Base-by-base conservation (phyloP, 768 basidiomycete species). In the Suillus placidus region DNA sequence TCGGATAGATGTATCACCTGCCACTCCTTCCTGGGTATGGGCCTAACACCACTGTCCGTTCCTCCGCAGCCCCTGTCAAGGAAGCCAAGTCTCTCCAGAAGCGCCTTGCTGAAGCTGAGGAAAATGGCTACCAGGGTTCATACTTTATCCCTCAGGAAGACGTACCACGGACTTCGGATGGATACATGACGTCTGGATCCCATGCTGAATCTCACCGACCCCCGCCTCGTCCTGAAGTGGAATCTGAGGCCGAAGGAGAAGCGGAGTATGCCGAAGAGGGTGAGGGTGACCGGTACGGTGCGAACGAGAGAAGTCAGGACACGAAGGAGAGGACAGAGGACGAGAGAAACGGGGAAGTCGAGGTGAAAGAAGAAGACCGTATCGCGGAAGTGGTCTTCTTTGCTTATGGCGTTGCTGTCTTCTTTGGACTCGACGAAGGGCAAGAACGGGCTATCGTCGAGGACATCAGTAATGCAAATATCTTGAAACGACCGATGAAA, bases 11-110 rank as follows among this genome's bases (percentile, higher is more conserved):
- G 81, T 97, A 98, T 73, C 92, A 94, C 74, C 83, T 97, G 0
- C 96, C 96, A 2, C 82, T 98, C 4, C 83, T 97, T 18, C 94
- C 96, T 9, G 96, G 96, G 0, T 98, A 98, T 71, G 91, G 91
- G 0, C 91, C 92, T 1, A 86, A 88, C 49, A 88, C 90, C 3
- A 94, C 91, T 66, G 80, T 97, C 34, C 90, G 96, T n/a, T 95
- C 93, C 0, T 94, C 93, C 0, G 85, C 89, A 13, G 81, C 87
- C 4, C 83, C 81, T 49, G 74, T 80, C 6, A 78, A 80, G 4
- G 80, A 83, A 9, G 83, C 83, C 30, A 86, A 87, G 52, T 87
- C 91, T 0, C 83, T 88, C 43, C 78, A 91, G 8, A 83, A 87
- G 32, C 86, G 85, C 37, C 84, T 96, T 66, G 91, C 92, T 2